Conservation (phyloP, 2,329 filamentous ascomycete species). For the Trichophyton schoenleinii region DNA sequence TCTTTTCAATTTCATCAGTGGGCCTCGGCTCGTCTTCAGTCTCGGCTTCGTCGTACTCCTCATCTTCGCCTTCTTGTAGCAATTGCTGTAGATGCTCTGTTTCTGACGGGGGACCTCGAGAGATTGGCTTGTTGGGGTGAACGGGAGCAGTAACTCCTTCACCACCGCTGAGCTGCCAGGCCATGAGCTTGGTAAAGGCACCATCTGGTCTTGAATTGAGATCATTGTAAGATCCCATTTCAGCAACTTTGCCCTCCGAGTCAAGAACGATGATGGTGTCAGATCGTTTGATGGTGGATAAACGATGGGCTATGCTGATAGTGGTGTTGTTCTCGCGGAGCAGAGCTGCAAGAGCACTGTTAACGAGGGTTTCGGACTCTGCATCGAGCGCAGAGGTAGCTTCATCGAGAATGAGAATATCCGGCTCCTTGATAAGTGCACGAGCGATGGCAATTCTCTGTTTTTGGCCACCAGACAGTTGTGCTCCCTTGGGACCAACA, state of each 20-base stretch:
- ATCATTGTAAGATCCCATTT: slow-evolving; percentile 71
- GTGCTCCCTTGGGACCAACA: slow-evolving; percentile 81
- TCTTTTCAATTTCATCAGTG: background rate
- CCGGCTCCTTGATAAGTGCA: slow-evolving; percentile 85
- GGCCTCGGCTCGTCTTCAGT: slow-evolving; percentile 3
- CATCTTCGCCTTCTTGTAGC: slow-evolving; percentile 25
- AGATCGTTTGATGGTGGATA: slow-evolving; percentile 91
- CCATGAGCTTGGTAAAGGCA: slow-evolving; percentile 91
- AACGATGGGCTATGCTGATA: slow-evolving; percentile 89
- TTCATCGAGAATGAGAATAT: slow-evolving; percentile 94
- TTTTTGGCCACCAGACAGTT: slow-evolving; percentile 92
- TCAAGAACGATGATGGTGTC: slow-evolving; percentile 90
- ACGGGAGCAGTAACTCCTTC: slow-evolving; percentile 34
- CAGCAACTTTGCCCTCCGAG: slow-evolving; percentile 74
- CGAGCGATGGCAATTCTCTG: slow-evolving; percentile 95
- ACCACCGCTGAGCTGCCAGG: slow-evolving; percentile 91
- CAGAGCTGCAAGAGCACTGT: slow-evolving; percentile 69
- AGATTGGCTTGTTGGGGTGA: slow-evolving; percentile 7
- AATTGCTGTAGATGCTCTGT: slow-evolving; percentile 40
- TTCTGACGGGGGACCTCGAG: slow-evolving; percentile 31
- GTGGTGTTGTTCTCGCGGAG: slow-evolving; percentile 85
- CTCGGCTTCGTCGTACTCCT: slow-evolving; percentile 24
- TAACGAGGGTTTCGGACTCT: slow-evolving; percentile 92
- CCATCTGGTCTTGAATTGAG: slow-evolving; percentile 62
- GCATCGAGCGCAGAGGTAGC: slow-evolving; percentile 91